Conservation (phyloP, 768 basidiomycete species). For the Cubamyces sp. region DNA sequence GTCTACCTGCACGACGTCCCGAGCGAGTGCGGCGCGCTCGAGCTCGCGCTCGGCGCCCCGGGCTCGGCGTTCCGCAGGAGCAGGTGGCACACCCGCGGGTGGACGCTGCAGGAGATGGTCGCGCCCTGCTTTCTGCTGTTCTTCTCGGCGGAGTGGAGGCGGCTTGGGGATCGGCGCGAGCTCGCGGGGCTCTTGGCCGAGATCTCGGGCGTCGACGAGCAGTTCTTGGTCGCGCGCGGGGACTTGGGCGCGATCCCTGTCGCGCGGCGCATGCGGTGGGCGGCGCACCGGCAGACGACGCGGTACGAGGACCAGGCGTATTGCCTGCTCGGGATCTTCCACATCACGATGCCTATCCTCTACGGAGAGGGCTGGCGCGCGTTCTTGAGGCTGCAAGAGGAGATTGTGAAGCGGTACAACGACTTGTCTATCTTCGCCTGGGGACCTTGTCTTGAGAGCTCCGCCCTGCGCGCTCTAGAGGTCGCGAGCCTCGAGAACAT, state of each 20-base stretch:
- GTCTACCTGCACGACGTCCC: slow-evolving; percentile 9
- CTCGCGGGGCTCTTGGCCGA: neutral
- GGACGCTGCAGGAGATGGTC: slow-evolving; percentile 18
- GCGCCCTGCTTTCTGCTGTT: slow-evolving; percentile 8
- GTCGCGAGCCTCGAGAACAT: too few species aligned
- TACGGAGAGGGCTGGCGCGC: slow-evolving; percentile 14
- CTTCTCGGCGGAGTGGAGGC: slow-evolving; percentile 4
- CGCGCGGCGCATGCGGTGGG: slow-evolving; percentile 16
- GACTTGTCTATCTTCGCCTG: slow-evolving; percentile 11
- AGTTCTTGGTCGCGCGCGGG: neutral
- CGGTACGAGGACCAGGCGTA: slow-evolving; percentile 19
- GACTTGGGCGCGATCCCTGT: neutral
- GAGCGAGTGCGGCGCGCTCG: too few species aligned
- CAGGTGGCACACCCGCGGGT: slow-evolving; percentile 15
- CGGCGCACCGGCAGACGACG: slow-evolving; percentile 5
- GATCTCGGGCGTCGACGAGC: neutral
- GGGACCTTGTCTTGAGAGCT: neutral
- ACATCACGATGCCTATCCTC: slow-evolving; percentile 7
- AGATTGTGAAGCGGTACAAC: slow-evolving; percentile 1
- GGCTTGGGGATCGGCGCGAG: slow-evolving; percentile 5
- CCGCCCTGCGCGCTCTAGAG: too few species aligned
- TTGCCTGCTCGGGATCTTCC: slow-evolving; percentile 15
- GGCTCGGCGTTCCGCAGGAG: neutral
- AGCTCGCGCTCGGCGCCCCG: neutral
- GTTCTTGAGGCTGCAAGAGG: slow-evolving; percentile 11